phyloP scores from a whole-genome alignment of 768 basidiomycete genomes.

The Suillus ampliporus region DNA sequence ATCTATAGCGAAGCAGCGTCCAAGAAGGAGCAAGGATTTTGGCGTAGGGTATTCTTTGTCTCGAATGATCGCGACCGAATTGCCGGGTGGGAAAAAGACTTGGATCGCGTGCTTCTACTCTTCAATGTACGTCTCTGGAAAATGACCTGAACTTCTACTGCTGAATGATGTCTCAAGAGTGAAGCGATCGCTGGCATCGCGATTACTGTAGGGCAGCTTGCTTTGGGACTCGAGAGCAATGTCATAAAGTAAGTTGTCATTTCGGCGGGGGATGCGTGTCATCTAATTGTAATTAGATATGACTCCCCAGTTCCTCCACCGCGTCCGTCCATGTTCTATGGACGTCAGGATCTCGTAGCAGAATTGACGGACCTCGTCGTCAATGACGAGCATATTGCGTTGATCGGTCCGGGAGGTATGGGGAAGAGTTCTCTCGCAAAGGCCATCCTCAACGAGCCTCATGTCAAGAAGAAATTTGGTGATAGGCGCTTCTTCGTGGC shows the following conservation, averaged over 20 bases:
- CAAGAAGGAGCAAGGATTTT: neutral
- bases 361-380: neutral
- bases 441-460: conserved; percentile 2
- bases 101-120: neutral
- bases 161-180: too few species aligned
- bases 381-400: neutral
- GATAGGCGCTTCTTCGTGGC: conserved; percentile 3
- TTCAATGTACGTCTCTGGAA: neutral
- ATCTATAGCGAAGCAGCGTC: neutral
- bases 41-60: neutral
- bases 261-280: too few species aligned
- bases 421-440: conserved; percentile 8
- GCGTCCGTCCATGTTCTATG: neutral
- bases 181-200: too few species aligned
- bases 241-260: too few species aligned
- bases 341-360: conserved; percentile 2
- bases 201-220: too few species aligned
- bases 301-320: too few species aligned
- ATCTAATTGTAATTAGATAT: neutral
- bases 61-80: neutral
- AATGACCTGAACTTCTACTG: neutral
- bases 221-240: too few species aligned
- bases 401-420: conserved; percentile 5
- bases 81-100: neutral
- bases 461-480: neutral